phyloP scores from a whole-genome alignment of 1,284 basidiomycete genomes.

The Malassezia obtusa region DNA sequence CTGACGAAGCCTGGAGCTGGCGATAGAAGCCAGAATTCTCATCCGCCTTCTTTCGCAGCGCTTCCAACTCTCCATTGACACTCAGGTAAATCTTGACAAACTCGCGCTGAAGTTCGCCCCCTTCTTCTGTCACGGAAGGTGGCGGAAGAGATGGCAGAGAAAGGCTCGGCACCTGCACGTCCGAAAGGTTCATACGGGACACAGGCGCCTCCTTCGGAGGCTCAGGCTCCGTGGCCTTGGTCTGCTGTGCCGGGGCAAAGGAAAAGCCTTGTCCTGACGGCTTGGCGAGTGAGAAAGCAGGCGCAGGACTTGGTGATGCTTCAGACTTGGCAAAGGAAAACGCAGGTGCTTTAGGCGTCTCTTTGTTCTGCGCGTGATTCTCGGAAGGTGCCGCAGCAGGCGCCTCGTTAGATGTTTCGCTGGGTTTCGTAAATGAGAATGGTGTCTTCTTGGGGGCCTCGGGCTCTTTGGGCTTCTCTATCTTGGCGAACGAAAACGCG shows the following conservation, averaged over 20 bases:
- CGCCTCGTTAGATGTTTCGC: too few relatives aligned
- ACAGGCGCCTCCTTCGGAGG: too few relatives aligned
- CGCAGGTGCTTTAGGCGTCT: background rate
- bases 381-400: too few relatives aligned
- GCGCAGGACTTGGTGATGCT: background rate
- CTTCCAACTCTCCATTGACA: constrained; percentile 48
- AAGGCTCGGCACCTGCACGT: background rate
- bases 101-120: constrained; percentile 37
- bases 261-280: background rate
- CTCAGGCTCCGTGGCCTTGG: too few relatives aligned
- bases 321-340: constrained; percentile 5
- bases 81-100: constrained; percentile 46
- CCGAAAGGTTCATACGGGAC: too few relatives aligned
- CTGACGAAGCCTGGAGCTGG: constrained; percentile 31
- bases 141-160: background rate
- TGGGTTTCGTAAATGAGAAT: too few relatives aligned
- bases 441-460: too few relatives aligned
- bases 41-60: constrained; percentile 21
- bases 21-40: constrained; percentile 41
- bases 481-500: constrained; percentile 2
- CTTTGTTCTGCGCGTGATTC: too few relatives aligned
- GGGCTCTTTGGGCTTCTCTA: background rate
- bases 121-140: constrained; percentile 1
- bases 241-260: background rate
- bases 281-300: constrained; percentile 3